Conservation (phyloP, 169 alveolate genomes). For the Cryptosporidium meleagridis region DNA sequence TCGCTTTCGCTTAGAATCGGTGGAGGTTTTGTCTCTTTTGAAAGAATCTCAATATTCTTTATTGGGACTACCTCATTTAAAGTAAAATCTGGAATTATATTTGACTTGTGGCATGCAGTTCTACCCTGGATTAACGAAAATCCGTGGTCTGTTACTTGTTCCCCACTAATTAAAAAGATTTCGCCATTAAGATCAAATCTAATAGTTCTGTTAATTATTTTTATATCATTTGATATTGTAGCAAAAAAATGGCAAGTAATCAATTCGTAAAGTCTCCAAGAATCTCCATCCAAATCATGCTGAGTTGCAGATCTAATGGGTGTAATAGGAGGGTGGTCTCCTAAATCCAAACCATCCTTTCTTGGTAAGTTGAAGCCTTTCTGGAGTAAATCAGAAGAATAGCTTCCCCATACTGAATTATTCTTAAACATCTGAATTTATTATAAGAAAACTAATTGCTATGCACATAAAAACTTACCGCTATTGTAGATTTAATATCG, state of each 20-base stretch:
- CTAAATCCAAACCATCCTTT: slow-evolving; percentile 91
- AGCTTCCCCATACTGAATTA: slow-evolving; percentile 82
- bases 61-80: not conserved
- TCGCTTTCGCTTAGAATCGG: slow-evolving; percentile 95
- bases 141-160: slow-evolving; percentile 86
- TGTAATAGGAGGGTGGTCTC: slow-evolving; percentile 97
- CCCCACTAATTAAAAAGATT: slow-evolving; percentile 83
- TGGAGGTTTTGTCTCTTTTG: slow-evolving; percentile 92
- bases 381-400: slow-evolving; percentile 77
- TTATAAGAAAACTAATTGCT: slow-evolving; percentile 39
- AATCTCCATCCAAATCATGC: slow-evolving; percentile 82
- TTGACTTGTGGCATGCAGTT: slow-evolving; percentile 74
- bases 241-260: slow-evolving; percentile 91
- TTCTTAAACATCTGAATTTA: slow-evolving; percentile 76
- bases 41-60: slow-evolving; percentile 47
- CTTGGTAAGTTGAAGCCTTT: slow-evolving; percentile 81
- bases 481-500: slow-evolving; percentile 79
- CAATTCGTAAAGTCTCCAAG: slow-evolving; percentile 87
- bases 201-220: slow-evolving; percentile 82
- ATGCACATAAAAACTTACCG: slow-evolving; percentile 41
- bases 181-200: slow-evolving; percentile 83
- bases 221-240: slow-evolving; percentile 86
- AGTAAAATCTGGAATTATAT: slow-evolving; percentile 75
- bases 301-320: slow-evolving; percentile 89
- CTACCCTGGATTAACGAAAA: slow-evolving; percentile 84